phyloP scores from a whole-genome alignment of 345 rosid species.

The Populus simonii region DNA sequence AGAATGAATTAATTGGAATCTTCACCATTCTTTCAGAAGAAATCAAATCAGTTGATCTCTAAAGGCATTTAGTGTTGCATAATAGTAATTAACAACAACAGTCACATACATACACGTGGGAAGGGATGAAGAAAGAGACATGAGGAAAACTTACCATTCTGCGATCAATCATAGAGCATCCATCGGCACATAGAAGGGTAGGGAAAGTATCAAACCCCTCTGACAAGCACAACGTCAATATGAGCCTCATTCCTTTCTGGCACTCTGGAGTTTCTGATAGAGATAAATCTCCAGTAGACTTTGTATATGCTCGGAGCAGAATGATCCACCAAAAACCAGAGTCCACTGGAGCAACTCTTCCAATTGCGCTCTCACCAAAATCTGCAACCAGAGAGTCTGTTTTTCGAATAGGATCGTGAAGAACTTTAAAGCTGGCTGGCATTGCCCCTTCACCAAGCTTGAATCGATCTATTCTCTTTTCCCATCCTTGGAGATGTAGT shows the following conservation, averaged over 20 bases:
- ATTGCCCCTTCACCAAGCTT: conserved; percentile 79
- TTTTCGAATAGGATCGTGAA: conserved; percentile 62
- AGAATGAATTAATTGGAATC: background rate
- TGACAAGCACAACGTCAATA: conserved; percentile 61
- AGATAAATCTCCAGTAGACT: conserved; percentile 65
- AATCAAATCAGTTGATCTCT: background rate
- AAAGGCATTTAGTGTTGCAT: background rate
- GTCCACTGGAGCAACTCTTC: conserved; percentile 84
- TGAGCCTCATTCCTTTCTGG: conserved; percentile 83
- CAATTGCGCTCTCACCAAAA: conserved; percentile 82
- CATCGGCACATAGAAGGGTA: conserved; percentile 84
- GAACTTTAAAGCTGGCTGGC: conserved; percentile 88
- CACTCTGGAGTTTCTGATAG: conserved; percentile 65
- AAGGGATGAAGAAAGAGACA: background rate
- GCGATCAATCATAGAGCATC: conserved; percentile 84
- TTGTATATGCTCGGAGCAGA: conserved; percentile 77
- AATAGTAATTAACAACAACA: background rate
- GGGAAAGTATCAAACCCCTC: conserved; percentile 90
- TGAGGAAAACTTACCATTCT: conserved; percentile 54
- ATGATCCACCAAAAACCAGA: conserved; percentile 95
- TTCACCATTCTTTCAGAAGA: background rate
- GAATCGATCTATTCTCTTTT: conserved; percentile 61
- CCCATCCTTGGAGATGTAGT: conserved; percentile 67
- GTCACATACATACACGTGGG: background rate
- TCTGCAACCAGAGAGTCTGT: conserved; percentile 66